Base-by-base conservation (phyloP, 805 yeast species). In the Starmerella scarabaei region DNA sequence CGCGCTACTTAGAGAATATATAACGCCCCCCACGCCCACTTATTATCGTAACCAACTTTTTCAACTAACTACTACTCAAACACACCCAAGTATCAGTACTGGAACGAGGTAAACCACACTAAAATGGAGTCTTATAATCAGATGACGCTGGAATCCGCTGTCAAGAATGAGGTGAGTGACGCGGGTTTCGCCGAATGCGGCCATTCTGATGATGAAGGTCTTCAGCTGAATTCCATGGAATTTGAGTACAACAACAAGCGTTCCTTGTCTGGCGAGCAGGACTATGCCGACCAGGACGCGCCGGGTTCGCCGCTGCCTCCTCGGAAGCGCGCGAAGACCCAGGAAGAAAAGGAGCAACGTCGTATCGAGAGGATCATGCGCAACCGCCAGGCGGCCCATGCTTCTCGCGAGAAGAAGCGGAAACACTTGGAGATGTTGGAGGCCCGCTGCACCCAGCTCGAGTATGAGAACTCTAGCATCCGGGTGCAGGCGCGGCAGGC, bases 301-400 rank as follows among this genome's bases (percentile, higher is more conserved):
- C 15, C 30, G 5, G 41, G 35, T 27, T 28, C 42, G 35, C 41
- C 84, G 18, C 66, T 88, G 44, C 95, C 96, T 23, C 97, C 97
- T 39, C 73, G 97, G 49, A 91, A 91, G 67, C 75, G 97, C 52
- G 97, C 98, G 5, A 84, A 81, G 69, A 91, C 98, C 31, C 73
- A 81, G 51, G 95, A 86, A 63, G 97, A 88, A 64, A 91, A 88
- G 65, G 97, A 91, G 61, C 97, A 88, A 64, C 77, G 97, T 50
- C 73, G 95, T 35, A 75, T 86, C 40, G 97, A 91, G 63, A 69
- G 98, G 37, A 86, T 91, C 37, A 67, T 88, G 53, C 73, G 98
- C 58, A 88, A 88, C 62, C 74, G 97, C 56, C 80, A 88, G 58
- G 97, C 97, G 14, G 98, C 98, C 35, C 97, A 88, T 59, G 94